Evolutionary conservation across 164 flowering plant genomes (phyloP), one percentile per base, ranked within the genome.

Genomic region (Stephania yunnanensis): DNA sequence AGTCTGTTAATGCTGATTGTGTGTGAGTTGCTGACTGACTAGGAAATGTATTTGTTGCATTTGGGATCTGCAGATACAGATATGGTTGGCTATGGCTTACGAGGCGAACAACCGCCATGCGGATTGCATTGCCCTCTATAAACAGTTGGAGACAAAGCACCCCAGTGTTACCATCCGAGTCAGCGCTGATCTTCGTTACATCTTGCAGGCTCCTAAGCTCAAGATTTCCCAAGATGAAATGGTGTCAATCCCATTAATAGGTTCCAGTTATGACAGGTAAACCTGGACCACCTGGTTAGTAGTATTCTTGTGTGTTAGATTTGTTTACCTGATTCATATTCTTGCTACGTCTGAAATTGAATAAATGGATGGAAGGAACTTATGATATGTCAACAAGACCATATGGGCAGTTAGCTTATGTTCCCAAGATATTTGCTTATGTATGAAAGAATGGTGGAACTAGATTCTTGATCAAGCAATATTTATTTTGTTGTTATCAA

Each of bases 51-150:
- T 36, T 36, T 2, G 13, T 6, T 77, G 22, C 30, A 52, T 72
- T 66, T 72, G 70, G 69, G 71, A 15, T 74, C 55, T 79, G 71
- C 88, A 95, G 99, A 95, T 93, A 73, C 98, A 93, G 79, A 93
- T 93, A 84, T 95, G 99, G 99, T 90, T 95, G 63, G 99, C 99
- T 20, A 93, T 95, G 98, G 99, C 99, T 42, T 95, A 95, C 70
- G 99, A 93, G 78, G 99, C 99, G 25, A 91, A 93, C 71, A 90
- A 93, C 69, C 92, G 99, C 44, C 98, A 92, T 76, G 79, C 76
- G 9, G 98, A 95, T 80, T 93, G 99, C 81, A 95, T 95, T 79
- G 89, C 81, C 13, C 91, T 93, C 53, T 95, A 95, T 81, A 81
- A 74, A 77, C 89, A 89, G 73, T 80, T 95, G 85, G 98, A 95